These are phyloP conservation scores for Orbilia blumenaviensis DNA, from an alignment of 2,329 filamentous ascomycete genomes.

Conservation along the genomic window DNA sequence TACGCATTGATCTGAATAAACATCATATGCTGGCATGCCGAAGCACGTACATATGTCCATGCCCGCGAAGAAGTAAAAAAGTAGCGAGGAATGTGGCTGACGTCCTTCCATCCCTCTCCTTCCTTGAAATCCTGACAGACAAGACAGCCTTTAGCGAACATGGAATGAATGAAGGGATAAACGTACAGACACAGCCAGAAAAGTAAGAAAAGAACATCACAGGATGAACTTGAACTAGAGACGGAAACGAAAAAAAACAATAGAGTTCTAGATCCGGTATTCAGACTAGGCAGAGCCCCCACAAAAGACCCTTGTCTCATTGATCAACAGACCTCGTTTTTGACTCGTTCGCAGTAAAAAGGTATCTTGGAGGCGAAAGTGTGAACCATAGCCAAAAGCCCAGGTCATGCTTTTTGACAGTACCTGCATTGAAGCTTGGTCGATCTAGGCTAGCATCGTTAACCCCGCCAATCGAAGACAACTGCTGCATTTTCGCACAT, in stretches of 20 bases:
- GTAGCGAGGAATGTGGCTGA: conserved; percentile 14
- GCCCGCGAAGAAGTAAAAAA: conserved; percentile 1
- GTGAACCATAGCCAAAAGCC: neutral
- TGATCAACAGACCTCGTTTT: neutral
- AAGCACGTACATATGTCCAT: neutral
- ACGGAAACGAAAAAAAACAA: no score
- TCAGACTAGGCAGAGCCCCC: neutral
- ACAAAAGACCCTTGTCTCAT: neutral
- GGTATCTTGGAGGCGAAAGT: neutral
- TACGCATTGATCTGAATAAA: neutral
- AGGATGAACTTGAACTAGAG: neutral
- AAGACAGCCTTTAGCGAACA: neutral
- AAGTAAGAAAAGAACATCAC: neutral
- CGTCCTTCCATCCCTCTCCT: neutral
- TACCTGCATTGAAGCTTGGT: conserved; percentile 35
- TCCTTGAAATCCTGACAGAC: no score
- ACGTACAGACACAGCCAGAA: no score
- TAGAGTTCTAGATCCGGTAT: conserved; percentile 3
- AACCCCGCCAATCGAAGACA: conserved; percentile 16
- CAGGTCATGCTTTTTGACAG: neutral
- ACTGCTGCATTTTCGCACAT: conserved; percentile 4
- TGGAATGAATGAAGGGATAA: conserved; percentile 16
- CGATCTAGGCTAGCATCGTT: conserved; percentile 18
- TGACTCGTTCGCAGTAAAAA: neutral
- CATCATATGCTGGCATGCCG: neutral